phyloP scores from a whole-genome alignment of 2,329 filamentous ascomycete species.

The Mycogone perniciosa region DNA sequence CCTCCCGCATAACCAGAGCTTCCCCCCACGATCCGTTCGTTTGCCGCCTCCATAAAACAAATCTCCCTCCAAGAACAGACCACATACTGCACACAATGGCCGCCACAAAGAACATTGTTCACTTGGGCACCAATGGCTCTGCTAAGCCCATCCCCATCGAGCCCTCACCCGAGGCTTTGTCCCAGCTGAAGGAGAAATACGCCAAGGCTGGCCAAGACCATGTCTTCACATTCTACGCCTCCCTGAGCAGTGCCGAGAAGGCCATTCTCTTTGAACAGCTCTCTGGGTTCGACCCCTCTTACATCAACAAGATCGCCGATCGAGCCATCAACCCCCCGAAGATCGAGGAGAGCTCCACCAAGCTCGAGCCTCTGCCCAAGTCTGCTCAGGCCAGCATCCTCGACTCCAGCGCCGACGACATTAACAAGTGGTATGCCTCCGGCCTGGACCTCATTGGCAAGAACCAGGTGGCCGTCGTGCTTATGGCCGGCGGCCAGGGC shows the following conservation, averaged over 20 bases:
- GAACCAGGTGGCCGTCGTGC: slow-evolving; percentile 75
- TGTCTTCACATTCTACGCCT: slow-evolving; percentile 76
- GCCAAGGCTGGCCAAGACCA: slow-evolving; percentile 73
- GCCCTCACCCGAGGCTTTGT: slow-evolving; percentile 60
- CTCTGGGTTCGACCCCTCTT: slow-evolving; percentile 69
- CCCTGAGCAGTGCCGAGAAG: slow-evolving; percentile 67
- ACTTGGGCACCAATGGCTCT: slow-evolving; percentile 28
- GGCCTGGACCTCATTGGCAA: slow-evolving; percentile 74
- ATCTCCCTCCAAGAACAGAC: background rate
- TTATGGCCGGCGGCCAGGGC: slow-evolving; percentile 96
- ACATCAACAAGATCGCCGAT: slow-evolving; percentile 83
- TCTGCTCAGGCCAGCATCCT: slow-evolving; percentile 84
- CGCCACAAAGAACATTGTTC: slow-evolving; percentile 37
- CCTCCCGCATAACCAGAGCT: background rate
- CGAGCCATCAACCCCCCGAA: slow-evolving; percentile 74
- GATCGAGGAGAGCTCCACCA: slow-evolving; percentile 47
- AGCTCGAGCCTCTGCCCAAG: slow-evolving; percentile 81
- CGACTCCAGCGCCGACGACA: slow-evolving; percentile 72
- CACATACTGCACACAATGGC: slow-evolving; percentile 30
- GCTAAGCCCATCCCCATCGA: slow-evolving; percentile 35
- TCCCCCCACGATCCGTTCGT: background rate
- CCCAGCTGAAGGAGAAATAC: slow-evolving; percentile 64
- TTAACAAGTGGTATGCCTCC: slow-evolving; percentile 77
- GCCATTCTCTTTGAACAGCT: slow-evolving; percentile 76
- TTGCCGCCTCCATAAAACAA: background rate